Evolutionary conservation across 2,329 filamentous ascomycete species (phyloP).

Genomic region (Furcasterigmium sp.): DNA sequence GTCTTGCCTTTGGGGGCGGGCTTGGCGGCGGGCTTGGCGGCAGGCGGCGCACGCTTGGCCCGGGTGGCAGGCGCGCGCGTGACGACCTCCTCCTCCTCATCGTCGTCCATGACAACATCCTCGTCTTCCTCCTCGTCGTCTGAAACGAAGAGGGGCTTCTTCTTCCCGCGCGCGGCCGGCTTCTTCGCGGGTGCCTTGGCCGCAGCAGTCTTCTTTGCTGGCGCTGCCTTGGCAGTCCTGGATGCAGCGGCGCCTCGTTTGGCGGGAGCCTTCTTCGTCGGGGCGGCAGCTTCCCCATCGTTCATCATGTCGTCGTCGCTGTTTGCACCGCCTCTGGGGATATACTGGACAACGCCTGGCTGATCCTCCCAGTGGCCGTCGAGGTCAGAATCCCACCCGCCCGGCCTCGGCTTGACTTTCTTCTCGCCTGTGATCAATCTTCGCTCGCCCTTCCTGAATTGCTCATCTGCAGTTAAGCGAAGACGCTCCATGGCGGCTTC

Average conservation of each 20-base stretch:
- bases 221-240: conserved; percentile 24
- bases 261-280: conserved; percentile 25
- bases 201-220: conserved; percentile 27
- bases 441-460: conserved; percentile 63
- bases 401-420: conserved; percentile 66
- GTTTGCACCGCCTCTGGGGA: conserved; percentile 10
- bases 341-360: conserved; percentile 53
- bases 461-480: conserved; percentile 62
- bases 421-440: conserved; percentile 39
- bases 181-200: conserved; percentile 40
- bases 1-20: conserved; percentile 20
- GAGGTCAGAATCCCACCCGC: conserved; percentile 82
- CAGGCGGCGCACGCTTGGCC: not conserved
- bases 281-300: conserved; percentile 43
- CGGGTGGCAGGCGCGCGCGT: conserved; percentile 3
- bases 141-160: conserved; percentile 26
- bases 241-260: conserved; percentile 16
- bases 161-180: conserved; percentile 34
- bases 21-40: conserved; percentile 3
- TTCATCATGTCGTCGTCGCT: conserved; percentile 43
- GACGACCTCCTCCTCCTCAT: conserved; percentile 29
- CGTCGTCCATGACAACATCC: conserved; percentile 50
- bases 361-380: conserved; percentile 84
- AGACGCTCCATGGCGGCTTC: conserved; percentile 69
- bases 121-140: conserved; percentile 44